Conservation (phyloP, 176 grass and related monocot species). For the Puccinellia tenuiflora region DNA sequence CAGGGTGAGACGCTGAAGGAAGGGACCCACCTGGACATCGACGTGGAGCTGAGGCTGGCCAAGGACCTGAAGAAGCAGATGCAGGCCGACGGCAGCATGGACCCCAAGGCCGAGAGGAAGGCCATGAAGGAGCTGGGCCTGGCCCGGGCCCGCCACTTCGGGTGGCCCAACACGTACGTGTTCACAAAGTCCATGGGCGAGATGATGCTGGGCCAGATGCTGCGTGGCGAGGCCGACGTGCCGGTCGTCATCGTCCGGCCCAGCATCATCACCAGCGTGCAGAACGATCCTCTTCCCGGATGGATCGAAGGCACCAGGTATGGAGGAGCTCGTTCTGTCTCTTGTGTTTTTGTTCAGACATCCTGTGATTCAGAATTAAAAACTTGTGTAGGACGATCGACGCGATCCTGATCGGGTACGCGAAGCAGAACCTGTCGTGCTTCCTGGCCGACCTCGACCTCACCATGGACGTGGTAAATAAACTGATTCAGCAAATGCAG, state of each 20-base stretch:
- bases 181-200: conserved; percentile 89
- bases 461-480: conserved; percentile 64
- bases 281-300: conserved; percentile 58
- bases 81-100: neutral
- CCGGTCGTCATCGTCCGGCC: conserved; percentile 58
- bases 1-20: conserved; percentile 49
- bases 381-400: conserved; percentile 51
- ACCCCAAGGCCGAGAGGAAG: conserved; percentile 38
- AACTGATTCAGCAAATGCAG: neutral
- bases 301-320: conserved; percentile 75
- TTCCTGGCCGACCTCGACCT: conserved; percentile 67
- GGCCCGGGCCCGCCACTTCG: conserved; percentile 52
- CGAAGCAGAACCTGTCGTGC: conserved; percentile 73
- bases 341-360: neutral
- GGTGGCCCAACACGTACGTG: conserved; percentile 97
- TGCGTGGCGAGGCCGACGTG: conserved; percentile 3
- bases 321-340: neutral
- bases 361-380: neutral
- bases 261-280: conserved; percentile 78
- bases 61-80: conserved; percentile 39
- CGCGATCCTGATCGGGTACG: conserved; percentile 55
- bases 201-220: conserved; percentile 48
- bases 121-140: conserved; percentile 81
- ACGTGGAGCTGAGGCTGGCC: conserved; percentile 40
- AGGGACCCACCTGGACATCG: conserved; percentile 44